Evolutionary conservation across 2,329 filamentous ascomycete genomes (phyloP).

Genomic region (Penicillium sp.): DNA sequence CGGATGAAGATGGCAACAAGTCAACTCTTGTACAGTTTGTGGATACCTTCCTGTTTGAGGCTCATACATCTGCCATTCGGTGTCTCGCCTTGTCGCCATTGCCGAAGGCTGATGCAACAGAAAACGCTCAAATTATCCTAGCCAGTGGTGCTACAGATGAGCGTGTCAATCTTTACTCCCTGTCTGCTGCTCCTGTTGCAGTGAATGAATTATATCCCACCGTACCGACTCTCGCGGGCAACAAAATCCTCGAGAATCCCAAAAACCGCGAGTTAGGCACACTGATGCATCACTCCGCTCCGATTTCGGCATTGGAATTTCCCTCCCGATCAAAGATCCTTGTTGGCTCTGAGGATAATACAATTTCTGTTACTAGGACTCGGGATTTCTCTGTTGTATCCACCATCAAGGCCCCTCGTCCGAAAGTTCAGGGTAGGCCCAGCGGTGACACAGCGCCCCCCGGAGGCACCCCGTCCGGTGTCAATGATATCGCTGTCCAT

Average conservation of each 20-base stretch:
- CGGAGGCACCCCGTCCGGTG: constrained; percentile 74
- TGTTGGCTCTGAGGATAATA: constrained; percentile 81
- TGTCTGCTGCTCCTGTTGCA: constrained; percentile 61
- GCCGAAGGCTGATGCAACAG: constrained; percentile 54
- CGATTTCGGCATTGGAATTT: constrained; percentile 72
- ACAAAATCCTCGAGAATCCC: constrained; percentile 70
- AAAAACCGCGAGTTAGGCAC: constrained; percentile 82
- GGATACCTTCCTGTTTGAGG: constrained; percentile 91
- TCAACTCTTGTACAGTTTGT: too few relatives aligned
- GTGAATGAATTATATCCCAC: constrained; percentile 48
- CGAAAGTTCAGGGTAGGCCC: constrained; percentile 69
- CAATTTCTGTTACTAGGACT: constrained; percentile 75
- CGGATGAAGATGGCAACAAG: too few relatives aligned
- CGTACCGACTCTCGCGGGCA: constrained; percentile 60
- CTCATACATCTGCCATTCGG: constrained; percentile 80
- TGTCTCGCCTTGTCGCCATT: constrained; percentile 77
- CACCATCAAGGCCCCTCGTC: constrained; percentile 77
- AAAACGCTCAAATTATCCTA: constrained; percentile 81
- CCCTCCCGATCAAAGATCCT: constrained; percentile 80
- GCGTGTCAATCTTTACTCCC: constrained; percentile 84
- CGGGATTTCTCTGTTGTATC: constrained; percentile 83
- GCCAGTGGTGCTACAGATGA: constrained; percentile 90
- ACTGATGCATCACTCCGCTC: constrained; percentile 75
- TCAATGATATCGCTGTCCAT: constrained; percentile 92
- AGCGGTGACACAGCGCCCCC: constrained; percentile 81